Conservation (phyloP, 352 stramenopile species). For the Phytophthora palmivora region DNA sequence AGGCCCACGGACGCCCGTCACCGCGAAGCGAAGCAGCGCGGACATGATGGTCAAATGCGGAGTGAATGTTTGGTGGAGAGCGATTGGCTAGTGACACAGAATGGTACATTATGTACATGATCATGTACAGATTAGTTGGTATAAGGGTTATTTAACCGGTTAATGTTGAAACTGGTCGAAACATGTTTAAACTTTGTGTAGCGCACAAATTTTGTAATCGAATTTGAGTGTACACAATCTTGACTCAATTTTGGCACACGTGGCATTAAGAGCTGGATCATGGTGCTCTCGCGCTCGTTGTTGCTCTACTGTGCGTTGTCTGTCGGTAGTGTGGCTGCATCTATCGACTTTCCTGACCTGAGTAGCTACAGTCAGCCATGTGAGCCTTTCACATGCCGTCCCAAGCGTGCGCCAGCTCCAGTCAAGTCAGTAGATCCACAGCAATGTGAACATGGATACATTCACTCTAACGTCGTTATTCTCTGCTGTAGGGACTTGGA, state of each 20-base stretch:
- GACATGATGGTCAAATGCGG: conserved; percentile 31
- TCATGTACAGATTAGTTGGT: too few species aligned
- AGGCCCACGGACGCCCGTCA: conserved; percentile 18
- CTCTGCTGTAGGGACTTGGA: conserved; percentile 57
- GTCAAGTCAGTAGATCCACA: conserved; percentile 24
- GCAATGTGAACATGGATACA: conserved; percentile 11
- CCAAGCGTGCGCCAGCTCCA: conserved; percentile 19
- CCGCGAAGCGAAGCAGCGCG: conserved; percentile 39
- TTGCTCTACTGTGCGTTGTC: conserved; percentile 27
- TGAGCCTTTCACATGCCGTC: conserved; percentile 46
- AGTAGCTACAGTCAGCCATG: conserved; percentile 51
- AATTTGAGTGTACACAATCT: too few species aligned
- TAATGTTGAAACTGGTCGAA: too few species aligned
- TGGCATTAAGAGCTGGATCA: background rate
- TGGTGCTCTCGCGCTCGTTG: conserved; percentile 26
- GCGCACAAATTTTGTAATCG: too few species aligned
- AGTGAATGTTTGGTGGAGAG: conserved; percentile 33
- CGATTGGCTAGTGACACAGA: conserved; percentile 9
- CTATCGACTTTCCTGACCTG: conserved; percentile 35
- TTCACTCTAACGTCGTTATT: background rate
- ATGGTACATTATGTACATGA: background rate
- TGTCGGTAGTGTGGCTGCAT: conserved; percentile 8
- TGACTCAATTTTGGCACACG: too few species aligned
- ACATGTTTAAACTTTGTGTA: too few species aligned
- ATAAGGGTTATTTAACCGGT: too few species aligned